Base-by-base conservation (phyloP, 164 flowering plant species). In the Magnolia officinalis region DNA sequence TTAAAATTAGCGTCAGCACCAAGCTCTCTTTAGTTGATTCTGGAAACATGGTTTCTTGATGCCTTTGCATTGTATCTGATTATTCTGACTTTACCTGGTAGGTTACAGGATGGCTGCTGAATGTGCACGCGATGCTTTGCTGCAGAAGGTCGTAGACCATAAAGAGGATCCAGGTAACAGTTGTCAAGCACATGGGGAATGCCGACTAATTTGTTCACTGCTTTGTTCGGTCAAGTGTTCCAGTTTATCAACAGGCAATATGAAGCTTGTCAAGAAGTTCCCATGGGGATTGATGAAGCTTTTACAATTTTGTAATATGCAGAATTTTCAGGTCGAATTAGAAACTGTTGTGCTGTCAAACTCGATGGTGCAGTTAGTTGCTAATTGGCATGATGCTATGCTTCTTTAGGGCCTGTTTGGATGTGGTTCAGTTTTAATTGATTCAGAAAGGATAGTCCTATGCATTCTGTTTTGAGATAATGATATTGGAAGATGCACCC, bases 51-150 rank as follows among this genome's bases (percentile, higher is more conserved):
- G 45, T 37, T 37, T 37, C 45, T 37, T 37, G 45, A 37, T 37
- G 6, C 45, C 6, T 37, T 37, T 37, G 45, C 6, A 37, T 37
- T 2, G 6, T 50, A 9, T 50, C 55, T 50, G 21, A 18, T 37
- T 45, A 2, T 23, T 64, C 76, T 59, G 52, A 24, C 20, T 50
- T 3, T 67, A 18, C 50, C 49, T 72, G 59, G 65, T 80, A 93
- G 98, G 98, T 70, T 95, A 81, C 73, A 86, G 98, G 72, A 92
- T 93, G 97, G 97, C 98, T 19, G 90, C 94, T 72, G 98, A 95
- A 81, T 90, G 97, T 89, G 98, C 98, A 59, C 90, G 87, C 14
- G 80, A 89, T 83, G 97, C 98, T 68, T 83, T 95, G 84, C 71
- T 90, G 85, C 75, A 83, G 79, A 93, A 81, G 79, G 98, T 89